A percentile compares a stretch with the other conserved stretches of the same genome.
Conservation (phyloP, 768 basidiomycete species). For the Candolleomyces aberdarensis region DNA sequence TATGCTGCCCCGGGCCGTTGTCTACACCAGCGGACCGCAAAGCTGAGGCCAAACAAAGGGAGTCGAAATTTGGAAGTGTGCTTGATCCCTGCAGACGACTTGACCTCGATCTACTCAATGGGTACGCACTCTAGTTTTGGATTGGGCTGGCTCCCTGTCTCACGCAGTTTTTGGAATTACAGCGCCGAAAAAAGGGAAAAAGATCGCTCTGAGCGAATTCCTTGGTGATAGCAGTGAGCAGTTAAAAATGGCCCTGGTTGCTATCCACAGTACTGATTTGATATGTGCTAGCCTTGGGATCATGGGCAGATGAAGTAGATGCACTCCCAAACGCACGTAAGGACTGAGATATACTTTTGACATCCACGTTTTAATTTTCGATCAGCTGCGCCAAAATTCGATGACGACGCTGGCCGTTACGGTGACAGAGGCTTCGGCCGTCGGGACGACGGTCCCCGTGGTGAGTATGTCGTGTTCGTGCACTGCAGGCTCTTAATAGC, state of each 20-base stretch:
- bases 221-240: constrained; percentile 79
- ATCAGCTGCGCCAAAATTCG: constrained; percentile 65
- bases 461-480: constrained; percentile 37
- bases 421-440: constrained; percentile 48
- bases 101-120: no score
- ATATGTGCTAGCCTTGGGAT: constrained; percentile 65
- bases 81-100: no score
- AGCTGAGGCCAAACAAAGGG: no score
- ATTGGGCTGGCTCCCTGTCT: no score
- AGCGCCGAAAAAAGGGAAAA: constrained; percentile 93
- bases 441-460: constrained; percentile 60
- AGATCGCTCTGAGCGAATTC: constrained; percentile 92
- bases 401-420: constrained; percentile 56
- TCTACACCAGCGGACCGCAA: no score
- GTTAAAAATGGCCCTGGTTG: constrained; percentile 13
- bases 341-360: constrained; percentile 27
- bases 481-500: constrained; percentile 13
- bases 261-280: constrained; percentile 13
- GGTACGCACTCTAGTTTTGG: no score
- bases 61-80: no score
- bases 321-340: constrained; percentile 88
- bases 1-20: no score
- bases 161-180: not conserved
- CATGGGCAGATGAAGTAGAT: constrained; percentile 99
- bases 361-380: constrained; percentile 9